A percentile compares a stretch with the other conserved stretches of the same genome.
phyloP scores from a whole-genome alignment of 371 early-diverging fungal genomes.

The Amoeboaphelidium occidentale region DNA sequence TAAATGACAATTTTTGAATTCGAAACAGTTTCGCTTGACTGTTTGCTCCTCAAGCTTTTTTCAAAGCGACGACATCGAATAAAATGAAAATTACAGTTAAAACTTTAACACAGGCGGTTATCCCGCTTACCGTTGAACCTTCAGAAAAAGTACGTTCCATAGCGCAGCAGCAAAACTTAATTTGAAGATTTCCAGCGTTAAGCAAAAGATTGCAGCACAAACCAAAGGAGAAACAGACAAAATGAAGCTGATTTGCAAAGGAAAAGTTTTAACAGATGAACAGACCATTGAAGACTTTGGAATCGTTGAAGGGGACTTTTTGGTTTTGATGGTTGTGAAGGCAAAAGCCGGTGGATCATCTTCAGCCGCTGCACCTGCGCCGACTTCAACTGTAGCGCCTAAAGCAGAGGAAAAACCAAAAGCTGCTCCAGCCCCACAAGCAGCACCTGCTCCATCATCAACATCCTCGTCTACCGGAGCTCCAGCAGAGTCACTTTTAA shows the following conservation, averaged over 20 bases:
- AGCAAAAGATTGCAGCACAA: conserved; percentile 33
- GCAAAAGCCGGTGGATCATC: conserved; percentile 8
- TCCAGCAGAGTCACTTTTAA: neutral
- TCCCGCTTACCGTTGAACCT: neutral
- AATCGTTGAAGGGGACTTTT: conserved; percentile 68
- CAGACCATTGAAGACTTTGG: conserved; percentile 42
- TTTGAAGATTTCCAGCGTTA: conserved; percentile 33
- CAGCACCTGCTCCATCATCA: neutral
- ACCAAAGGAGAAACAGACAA: neutral
- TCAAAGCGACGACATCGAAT: no score
- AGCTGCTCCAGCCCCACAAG: neutral
- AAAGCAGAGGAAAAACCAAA: conserved; percentile 6
- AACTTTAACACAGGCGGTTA: neutral
- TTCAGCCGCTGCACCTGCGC: conserved; percentile 3
- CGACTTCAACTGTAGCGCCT: conserved; percentile 13
- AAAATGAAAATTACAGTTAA: neutral
- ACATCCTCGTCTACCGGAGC: no score
- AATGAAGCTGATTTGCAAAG: conserved; percentile 12
- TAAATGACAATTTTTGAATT: no score
- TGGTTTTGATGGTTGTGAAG: conserved; percentile 85
- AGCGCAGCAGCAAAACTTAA: neutral
- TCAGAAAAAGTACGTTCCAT: neutral
- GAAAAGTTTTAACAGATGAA: conserved; percentile 65
- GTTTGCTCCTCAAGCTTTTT: no score
- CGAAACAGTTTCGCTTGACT: no score